phyloP scores from a whole-genome alignment of 257 asterid genomes.

The Perilla frutescens region DNA sequence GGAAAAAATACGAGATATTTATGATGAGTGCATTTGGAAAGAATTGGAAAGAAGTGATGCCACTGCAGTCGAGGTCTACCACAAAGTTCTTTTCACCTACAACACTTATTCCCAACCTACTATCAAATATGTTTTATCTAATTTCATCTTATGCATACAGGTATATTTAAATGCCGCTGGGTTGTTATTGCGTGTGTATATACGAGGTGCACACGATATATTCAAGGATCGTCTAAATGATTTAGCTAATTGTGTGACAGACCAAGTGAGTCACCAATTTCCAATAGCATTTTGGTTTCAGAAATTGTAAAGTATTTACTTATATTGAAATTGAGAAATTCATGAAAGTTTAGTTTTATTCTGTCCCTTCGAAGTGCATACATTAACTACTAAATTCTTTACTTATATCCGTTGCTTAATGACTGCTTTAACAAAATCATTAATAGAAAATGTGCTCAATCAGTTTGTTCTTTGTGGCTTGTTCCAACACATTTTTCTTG shows the following conservation, averaged over 20 bases:
- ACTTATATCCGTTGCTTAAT: background rate
- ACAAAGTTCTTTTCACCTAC: constrained; percentile 12
- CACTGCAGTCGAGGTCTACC: constrained; percentile 64
- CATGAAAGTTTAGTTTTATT: background rate
- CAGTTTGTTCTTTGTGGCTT: background rate
- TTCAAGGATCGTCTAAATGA: constrained; percentile 67
- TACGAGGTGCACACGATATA: constrained; percentile 58
- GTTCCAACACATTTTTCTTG: background rate
- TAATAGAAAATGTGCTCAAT: background rate
- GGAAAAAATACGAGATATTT: constrained; percentile 65
- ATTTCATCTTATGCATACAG: constrained; percentile 48
- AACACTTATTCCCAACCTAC: background rate
- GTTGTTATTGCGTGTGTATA: constrained; percentile 68
- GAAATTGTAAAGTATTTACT: constrained; percentile 1
- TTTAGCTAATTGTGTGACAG: constrained; percentile 57
- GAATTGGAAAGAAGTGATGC: constrained; percentile 86
- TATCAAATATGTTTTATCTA: constrained; percentile 16
- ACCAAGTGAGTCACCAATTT: constrained; percentile 64
- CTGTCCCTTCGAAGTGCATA: background rate
- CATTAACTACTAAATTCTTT: background rate
- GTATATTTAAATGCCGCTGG: constrained; percentile 86
- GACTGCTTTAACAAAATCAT: background rate
- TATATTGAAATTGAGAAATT: background rate
- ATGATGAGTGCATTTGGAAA: constrained; percentile 76
- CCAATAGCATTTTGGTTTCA: constrained; percentile 11